Conservation (phyloP, 2,329 filamentous ascomycete genomes). For the Dothidotthia symphoricarpi region DNA sequence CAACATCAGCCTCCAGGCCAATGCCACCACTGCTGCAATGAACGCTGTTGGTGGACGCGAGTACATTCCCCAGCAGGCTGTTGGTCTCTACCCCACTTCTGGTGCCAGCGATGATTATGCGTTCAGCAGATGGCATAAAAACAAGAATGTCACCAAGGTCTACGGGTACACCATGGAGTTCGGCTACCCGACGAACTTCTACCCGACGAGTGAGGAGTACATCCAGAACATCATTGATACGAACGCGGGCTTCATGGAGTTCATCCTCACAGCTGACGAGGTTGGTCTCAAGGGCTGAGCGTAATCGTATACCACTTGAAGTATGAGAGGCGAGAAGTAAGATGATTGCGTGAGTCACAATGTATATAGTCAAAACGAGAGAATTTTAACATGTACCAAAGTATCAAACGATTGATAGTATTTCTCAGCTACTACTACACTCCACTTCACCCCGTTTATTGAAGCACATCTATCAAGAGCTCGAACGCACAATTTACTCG, state of each 20-base stretch:
- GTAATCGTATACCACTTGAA: not conserved
- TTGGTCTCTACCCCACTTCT: constrained; percentile 40
- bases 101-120: constrained; percentile 43
- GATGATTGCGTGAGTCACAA: not conserved
- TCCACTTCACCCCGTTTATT: too few relatives aligned
- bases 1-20: constrained; percentile 34
- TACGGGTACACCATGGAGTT: constrained; percentile 46
- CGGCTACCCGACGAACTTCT: constrained; percentile 44
- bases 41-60: constrained; percentile 34
- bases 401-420: too few relatives aligned
- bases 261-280: constrained; percentile 35
- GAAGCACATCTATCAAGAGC: too few relatives aligned
- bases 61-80: constrained; percentile 36
- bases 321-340: not conserved
- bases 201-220: constrained; percentile 42
- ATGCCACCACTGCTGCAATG: constrained; percentile 38
- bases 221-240: constrained; percentile 45
- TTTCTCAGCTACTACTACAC: too few relatives aligned
- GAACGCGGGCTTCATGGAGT: constrained; percentile 46
- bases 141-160: constrained; percentile 41
- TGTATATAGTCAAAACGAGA: not conserved
- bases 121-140: constrained; percentile 38
- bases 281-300: constrained; percentile 31
- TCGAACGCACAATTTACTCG: too few relatives aligned
- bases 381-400: not conserved